Evolutionary conservation across 768 basidiomycete species (phyloP).

Genomic region (Leccinum longicurvipes): DNA sequence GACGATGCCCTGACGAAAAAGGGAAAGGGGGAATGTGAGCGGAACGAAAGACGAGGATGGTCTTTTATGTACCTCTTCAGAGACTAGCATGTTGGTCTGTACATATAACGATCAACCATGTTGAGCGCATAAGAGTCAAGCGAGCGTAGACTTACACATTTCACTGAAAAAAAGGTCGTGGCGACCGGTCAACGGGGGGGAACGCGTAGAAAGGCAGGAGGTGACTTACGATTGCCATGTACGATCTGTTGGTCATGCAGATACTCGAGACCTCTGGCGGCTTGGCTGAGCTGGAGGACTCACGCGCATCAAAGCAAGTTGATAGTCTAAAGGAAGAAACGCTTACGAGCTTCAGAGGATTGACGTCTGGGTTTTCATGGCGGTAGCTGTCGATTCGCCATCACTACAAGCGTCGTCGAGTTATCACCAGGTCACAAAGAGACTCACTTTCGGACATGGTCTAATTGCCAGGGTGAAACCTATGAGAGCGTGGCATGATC

Average conservation of each 20-base stretch:
- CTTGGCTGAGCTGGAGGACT: conserved; percentile 43
- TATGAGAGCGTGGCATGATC: conserved; percentile 18
- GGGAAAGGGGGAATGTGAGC: background rate
- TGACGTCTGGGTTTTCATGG: conserved; percentile 30
- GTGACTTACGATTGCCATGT: conserved; percentile 58
- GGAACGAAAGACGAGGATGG: background rate
- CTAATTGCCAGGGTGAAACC: conserved; percentile 64
- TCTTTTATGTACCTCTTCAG: conserved; percentile 36
- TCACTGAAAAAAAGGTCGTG: conserved; percentile 36
- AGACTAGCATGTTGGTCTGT: conserved; percentile 59
- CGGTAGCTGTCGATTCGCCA: conserved; percentile 37
- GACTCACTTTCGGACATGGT: conserved; percentile 51
- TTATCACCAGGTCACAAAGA: background rate
- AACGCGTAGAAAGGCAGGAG: background rate
- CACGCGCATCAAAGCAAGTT: background rate
- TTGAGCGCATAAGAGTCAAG: background rate
- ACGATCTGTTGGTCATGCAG: conserved; percentile 50
- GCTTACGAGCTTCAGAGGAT: conserved; percentile 43
- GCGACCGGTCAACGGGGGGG: background rate
- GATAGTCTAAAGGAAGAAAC: background rate
- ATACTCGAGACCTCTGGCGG: conserved; percentile 55
- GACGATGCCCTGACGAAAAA: conserved; percentile 44
- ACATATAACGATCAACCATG: background rate
- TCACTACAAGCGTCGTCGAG: background rate
- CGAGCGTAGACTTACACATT: conserved; percentile 47